Evolutionary conservation across 1,139 yeast genomes (phyloP), one percentile per base, ranked within the genome.

Genomic region (Geotrichum carabidarum): DNA sequence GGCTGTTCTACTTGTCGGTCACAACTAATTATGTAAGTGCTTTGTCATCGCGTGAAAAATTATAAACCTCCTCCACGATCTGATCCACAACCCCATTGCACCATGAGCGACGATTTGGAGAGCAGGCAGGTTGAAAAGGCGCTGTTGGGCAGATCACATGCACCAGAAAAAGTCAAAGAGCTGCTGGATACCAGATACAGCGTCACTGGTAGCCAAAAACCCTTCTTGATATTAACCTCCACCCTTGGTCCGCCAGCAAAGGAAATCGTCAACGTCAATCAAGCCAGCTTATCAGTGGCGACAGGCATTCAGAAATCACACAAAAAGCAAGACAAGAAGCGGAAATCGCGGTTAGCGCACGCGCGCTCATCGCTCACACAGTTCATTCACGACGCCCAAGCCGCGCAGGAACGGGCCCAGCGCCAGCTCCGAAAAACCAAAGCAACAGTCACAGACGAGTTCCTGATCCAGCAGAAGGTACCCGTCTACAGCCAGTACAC

Each of bases 161-260:
- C 70, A 57, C 70, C 70, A 15, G 74, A 70, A 12, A 64, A 68
- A 43, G 75, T 83, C 5, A 67, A 76, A 14, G 78, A 81, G 59
- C 71, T 84, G 0, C 68, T 86, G 31, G 76, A 76, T 42, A 70
- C 77, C 6, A 68, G 93, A 50, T 86, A 84, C 67, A 79, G 86
- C 0, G 67, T 67, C 34, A 54, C 71, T 0, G 88, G 87, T 1
- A 74, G 74, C 36, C 88, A 82, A 63, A 83, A 82, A 66, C 86
- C 87, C 22, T 72, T 74, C 44, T 66, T 84, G 46, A 69, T 78
- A 14, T 67, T 82, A 50, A 69, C 70, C 15, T 77, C 82, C 4
- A 77, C 83, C 0, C 73, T 72, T 43, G 70, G 70, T 14, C 37
- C 2, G 8, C 6, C 9, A 9, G 27, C 17, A 12, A 32, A 42